Evolutionary conservation across 805 yeast genomes (phyloP).

Genomic region (Metschnikowia kofuensis): DNA sequence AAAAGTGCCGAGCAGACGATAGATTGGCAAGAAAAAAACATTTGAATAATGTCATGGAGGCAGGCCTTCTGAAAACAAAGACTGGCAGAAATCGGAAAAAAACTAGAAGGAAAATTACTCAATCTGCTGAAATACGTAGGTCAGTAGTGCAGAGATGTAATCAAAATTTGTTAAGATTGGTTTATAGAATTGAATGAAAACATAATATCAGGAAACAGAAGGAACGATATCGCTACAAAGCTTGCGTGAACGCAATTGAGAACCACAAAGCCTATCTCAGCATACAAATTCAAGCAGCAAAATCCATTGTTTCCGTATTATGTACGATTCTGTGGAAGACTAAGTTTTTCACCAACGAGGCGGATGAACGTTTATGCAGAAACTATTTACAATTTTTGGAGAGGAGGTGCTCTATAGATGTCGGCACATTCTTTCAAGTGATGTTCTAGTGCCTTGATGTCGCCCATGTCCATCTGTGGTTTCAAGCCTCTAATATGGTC

Average conservation of each 20-base stretch:
- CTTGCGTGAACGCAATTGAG: too few species aligned
- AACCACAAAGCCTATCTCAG: too few species aligned
- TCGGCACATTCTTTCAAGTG: slow-evolving; percentile 37
- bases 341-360: background rate
- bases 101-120: too few species aligned
- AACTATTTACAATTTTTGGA: slow-evolving; percentile 20
- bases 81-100: background rate
- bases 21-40: too few species aligned
- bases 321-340: too few species aligned
- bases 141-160: too few species aligned
- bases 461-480: slow-evolving; percentile 30
- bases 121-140: too few species aligned
- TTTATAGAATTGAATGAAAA: too few species aligned
- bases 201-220: too few species aligned
- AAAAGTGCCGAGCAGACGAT: background rate
- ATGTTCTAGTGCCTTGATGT: slow-evolving; percentile 14
- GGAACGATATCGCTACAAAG: too few species aligned
- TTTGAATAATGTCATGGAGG: background rate
- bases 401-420: slow-evolving; percentile 36
- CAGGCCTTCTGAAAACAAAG: background rate
- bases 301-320: too few species aligned
- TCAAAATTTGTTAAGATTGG: background rate
- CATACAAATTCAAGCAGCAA: too few species aligned
- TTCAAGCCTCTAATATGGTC: slow-evolving; percentile 36
- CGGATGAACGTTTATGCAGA: background rate